These are phyloP conservation scores for Coprinellus micaceus DNA, from an alignment of 768 basidiomycete species.

Conservation along the genomic window DNA sequence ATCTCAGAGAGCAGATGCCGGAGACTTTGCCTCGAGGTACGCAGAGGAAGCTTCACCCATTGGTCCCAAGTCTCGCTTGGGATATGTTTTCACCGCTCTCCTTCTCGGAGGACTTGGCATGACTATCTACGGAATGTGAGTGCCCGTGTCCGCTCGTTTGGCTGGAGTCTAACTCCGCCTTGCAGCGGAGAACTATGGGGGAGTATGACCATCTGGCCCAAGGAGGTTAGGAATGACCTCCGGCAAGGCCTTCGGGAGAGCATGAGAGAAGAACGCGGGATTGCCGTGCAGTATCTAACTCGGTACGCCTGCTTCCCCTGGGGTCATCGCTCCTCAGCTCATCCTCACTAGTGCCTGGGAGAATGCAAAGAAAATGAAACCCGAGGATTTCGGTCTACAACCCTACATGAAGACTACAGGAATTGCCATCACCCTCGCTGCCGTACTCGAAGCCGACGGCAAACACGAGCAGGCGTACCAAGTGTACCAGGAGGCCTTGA, in stretches of 20 bases:
- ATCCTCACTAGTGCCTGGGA: conserved; percentile 43
- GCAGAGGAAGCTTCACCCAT: too few species aligned
- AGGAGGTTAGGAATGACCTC: conserved; percentile 57
- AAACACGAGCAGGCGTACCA: conserved; percentile 35
- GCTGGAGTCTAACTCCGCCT: background rate
- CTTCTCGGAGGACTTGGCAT: conserved; percentile 1
- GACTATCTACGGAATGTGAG: conserved; percentile 4
- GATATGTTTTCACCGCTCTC: background rate
- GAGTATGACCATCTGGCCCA: conserved; percentile 63
- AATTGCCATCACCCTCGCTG: conserved; percentile 58
- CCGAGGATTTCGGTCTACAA: conserved; percentile 34
- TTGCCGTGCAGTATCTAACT: conserved; percentile 49
- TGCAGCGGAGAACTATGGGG: conserved; percentile 53
- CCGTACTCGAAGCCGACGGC: conserved; percentile 45
- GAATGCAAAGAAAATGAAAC: conserved; percentile 43
- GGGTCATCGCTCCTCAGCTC: background rate
- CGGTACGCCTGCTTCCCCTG: conserved; percentile 37
- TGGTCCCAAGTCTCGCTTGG: background rate
- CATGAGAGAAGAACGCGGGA: conserved; percentile 48
- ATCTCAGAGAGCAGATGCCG: background rate
- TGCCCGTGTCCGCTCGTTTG: background rate
- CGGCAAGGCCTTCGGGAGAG: conserved; percentile 63
- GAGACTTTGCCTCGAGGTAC: background rate
- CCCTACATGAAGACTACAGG: conserved; percentile 68
- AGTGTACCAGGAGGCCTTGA: conserved; percentile 35